Base-by-base conservation (phyloP, 371 early-diverging fungal species). In the Phascolomyces articulosus region DNA sequence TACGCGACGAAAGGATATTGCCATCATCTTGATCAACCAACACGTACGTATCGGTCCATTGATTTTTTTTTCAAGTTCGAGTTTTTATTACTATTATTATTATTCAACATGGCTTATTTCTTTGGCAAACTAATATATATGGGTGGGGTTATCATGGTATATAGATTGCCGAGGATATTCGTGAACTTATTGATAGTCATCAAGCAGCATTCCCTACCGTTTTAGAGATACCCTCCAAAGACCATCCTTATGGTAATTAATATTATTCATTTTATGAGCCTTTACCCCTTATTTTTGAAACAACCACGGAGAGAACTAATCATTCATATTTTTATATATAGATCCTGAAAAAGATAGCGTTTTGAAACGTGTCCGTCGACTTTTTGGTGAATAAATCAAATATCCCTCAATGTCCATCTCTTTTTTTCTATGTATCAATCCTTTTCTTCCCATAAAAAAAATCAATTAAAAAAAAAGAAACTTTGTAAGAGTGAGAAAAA, bases 191-290 rank as follows among this genome's bases (percentile, higher is more conserved):
- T 58, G 99, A 98, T 69, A 93, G 89, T 57, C 91, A 98, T 76
- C 84, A 87, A 58, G 88, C 90, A 60, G 96, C 97, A 11, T 98
- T 97, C 78, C 99, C 99, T 11, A 94, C 98, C 11, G 86, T 99
- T 16, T 88, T 99, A 61, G 99, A 99, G 77, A 97, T 99, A 68
- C 99, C 99, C 63, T 97, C 97, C 58, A 99, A 99, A 84, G 98
- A 99, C 74, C 95, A 97, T 74, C 99, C 98, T 38, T 99, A 98
- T 76, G 88, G 87, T 84, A 82, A 68, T 0, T 4, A 18, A 44
- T 13, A 34, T 1, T 9, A 34, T 6, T 34, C 11, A 34, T 34
- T 9, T 9, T 2, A 34, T 6, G 11, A 34, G n/a, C 38, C 9
- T 38, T 9, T 9, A 38, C 38, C 38, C 38, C 55, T 58, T 29